phyloP scores from a whole-genome alignment of 495 filamentous ascomycete species.

The Xylaria castorea region DNA sequence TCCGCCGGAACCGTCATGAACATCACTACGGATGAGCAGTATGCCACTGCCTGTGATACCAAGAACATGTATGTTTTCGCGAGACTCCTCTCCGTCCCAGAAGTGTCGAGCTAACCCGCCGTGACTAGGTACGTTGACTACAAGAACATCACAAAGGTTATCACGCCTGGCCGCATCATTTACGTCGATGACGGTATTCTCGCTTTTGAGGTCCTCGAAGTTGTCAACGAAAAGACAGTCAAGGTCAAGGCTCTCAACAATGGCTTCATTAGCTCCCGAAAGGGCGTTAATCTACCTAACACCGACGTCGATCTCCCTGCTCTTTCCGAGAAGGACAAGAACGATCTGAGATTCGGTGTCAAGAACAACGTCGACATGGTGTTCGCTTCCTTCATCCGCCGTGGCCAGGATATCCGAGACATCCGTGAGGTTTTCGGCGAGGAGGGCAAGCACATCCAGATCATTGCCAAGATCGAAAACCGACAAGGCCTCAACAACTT shows the following conservation, averaged over 20 bases:
- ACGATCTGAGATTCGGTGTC: slow-evolving; percentile 90
- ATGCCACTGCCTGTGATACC: slow-evolving; percentile 80
- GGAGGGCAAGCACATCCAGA: slow-evolving; percentile 96
- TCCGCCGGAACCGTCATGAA: slow-evolving; percentile 80
- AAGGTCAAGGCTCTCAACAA: slow-evolving; percentile 88
- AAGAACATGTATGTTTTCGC: slow-evolving; percentile 82
- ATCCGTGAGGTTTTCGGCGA: slow-evolving; percentile 92
- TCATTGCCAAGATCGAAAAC: slow-evolving; percentile 99
- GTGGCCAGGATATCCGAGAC: slow-evolving; percentile 84
- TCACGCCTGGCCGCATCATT: slow-evolving; percentile 89
- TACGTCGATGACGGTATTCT: slow-evolving; percentile 98
- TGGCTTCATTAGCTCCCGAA: slow-evolving; percentile 95
- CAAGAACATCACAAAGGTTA: slow-evolving; percentile 99
- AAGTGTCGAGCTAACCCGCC: neutral
- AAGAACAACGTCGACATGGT: slow-evolving; percentile 99
- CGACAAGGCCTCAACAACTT: slow-evolving; percentile 98
- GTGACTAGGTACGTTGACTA: slow-evolving; percentile 90
- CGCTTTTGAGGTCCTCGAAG: slow-evolving; percentile 88
- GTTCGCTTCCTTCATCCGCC: slow-evolving; percentile 97
- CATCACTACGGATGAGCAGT: slow-evolving; percentile 97
- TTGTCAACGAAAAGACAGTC: slow-evolving; percentile 88
- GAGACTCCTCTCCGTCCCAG: neutral
- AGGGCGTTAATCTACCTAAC: slow-evolving; percentile 98
- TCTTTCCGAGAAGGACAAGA: slow-evolving; percentile 97
- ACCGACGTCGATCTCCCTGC: slow-evolving; percentile 98